Conservation (phyloP, 176 grass and related monocot genomes). For the Tuctoria greenei region DNA sequence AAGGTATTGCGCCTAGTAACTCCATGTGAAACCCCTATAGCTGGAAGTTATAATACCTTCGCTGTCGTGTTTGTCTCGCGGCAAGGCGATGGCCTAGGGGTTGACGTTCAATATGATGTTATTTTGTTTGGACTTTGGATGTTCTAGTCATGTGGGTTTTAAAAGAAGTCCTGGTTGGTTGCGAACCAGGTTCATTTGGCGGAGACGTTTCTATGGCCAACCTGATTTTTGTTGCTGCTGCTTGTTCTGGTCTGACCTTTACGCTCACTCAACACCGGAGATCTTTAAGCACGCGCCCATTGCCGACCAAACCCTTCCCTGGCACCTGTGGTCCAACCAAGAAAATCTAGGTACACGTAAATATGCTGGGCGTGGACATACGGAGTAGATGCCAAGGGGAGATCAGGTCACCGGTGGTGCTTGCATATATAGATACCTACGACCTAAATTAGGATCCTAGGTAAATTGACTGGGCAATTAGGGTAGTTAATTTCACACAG, state of each 20-base stretch:
- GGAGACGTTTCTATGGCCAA: not conserved
- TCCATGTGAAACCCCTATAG: slow-evolving; percentile 24
- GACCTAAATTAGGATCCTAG: too few species aligned
- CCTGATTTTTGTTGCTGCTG: not conserved
- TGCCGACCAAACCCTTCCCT: too few species aligned
- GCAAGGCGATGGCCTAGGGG: slow-evolving; percentile 10
- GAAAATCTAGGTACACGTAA: too few species aligned
- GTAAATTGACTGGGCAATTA: too few species aligned
- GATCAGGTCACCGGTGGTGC: too few species aligned
- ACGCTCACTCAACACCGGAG: not conserved
- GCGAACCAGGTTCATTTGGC: not conserved
- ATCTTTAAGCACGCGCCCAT: too few species aligned
- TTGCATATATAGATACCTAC: too few species aligned
- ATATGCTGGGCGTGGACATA: too few species aligned
- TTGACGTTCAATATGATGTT: slow-evolving; percentile 2
- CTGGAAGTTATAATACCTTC: slow-evolving; percentile 16
- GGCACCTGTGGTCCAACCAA: too few species aligned
- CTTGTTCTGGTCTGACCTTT: not conserved
- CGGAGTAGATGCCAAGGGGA: too few species aligned
- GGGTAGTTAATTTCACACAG: too few species aligned
- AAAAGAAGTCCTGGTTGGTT: not conserved
- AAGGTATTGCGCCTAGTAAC: slow-evolving; percentile 18
- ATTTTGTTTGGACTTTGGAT: slow-evolving; percentile 23
- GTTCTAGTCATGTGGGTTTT: slow-evolving; percentile 5
- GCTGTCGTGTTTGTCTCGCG: not conserved